Conservation (phyloP, 352 stramenopile genomes). For the Globisporangium megalacanthum region DNA sequence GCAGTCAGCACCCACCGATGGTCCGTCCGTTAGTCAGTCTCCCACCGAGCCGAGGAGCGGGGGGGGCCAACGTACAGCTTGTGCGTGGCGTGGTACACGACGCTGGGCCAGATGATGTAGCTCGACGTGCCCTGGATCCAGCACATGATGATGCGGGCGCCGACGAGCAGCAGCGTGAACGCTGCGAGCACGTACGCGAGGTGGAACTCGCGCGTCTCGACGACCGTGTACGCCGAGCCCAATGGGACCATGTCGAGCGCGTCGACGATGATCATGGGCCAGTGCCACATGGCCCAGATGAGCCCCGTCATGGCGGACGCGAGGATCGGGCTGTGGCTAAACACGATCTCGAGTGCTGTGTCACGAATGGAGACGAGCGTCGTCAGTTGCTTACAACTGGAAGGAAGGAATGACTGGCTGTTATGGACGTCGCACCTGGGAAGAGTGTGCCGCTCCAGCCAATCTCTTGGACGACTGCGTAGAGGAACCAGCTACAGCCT, state of each 20-base stretch:
- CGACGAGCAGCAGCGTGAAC: constrained; percentile 76
- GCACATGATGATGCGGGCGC: constrained; percentile 87
- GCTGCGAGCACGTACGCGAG: constrained; percentile 71
- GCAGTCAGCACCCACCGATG: neutral
- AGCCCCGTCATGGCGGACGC: constrained; percentile 79
- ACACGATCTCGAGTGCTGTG: constrained; percentile 80
- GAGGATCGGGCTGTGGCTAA: constrained; percentile 83
- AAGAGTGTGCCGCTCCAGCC: constrained; percentile 86
- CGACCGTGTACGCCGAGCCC: constrained; percentile 73
- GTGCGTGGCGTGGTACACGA: constrained; percentile 82
- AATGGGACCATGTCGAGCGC: constrained; percentile 63
- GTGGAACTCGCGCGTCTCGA: constrained; percentile 73
- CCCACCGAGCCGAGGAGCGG: neutral
- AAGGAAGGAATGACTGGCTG: neutral
- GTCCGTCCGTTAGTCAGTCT: constrained; percentile 1
- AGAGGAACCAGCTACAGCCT: constrained; percentile 86
- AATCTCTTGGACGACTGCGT: constrained; percentile 78
- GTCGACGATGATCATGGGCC: constrained; percentile 87
- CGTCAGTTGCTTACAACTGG: neutral
- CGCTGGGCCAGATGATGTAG: constrained; percentile 87
- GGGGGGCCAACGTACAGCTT: constrained; percentile 53
- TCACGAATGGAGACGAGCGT: too few relatives aligned
- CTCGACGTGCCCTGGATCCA: constrained; percentile 87
- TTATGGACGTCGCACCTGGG: constrained; percentile 35
- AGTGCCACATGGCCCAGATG: constrained; percentile 84